Conservation (phyloP, 2,329 filamentous ascomycete species). For the Colletotrichum phormii region DNA sequence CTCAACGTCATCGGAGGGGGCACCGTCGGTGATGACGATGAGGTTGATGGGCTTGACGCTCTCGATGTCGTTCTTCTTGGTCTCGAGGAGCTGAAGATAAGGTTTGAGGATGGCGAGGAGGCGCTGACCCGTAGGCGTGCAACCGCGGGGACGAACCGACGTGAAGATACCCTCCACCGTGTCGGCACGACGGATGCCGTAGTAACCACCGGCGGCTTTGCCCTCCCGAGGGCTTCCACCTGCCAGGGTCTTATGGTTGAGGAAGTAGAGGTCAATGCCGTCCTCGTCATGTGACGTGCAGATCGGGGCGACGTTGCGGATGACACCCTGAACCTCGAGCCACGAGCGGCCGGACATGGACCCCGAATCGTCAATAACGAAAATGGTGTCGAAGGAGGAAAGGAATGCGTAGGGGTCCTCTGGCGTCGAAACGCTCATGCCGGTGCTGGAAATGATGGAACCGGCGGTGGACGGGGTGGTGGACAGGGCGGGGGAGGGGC, state of each 20-base stretch:
- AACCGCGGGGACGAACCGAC: slow-evolving; percentile 71
- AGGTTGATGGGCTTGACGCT: slow-evolving; percentile 84
- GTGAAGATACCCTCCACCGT: slow-evolving; percentile 78
- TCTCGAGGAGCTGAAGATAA: slow-evolving; percentile 66
- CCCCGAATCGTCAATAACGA: slow-evolving; percentile 92
- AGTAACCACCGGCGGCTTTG: slow-evolving; percentile 66
- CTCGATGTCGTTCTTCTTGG: slow-evolving; percentile 53
- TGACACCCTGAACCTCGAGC: slow-evolving; percentile 77
- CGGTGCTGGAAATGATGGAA: slow-evolving; percentile 32
- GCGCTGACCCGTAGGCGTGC: slow-evolving; percentile 80
- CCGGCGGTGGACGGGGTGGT: slow-evolving; percentile 37
- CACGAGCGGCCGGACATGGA: slow-evolving; percentile 86
- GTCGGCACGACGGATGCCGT: slow-evolving; percentile 68
- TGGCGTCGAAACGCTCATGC: slow-evolving; percentile 49
- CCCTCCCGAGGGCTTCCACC: slow-evolving; percentile 44
- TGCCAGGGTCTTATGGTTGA: slow-evolving; percentile 72
- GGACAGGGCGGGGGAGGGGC: slow-evolving; percentile 39
- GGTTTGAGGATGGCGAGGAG: slow-evolving; percentile 78
- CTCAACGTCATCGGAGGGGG: slow-evolving; percentile 83
- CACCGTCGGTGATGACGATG: slow-evolving; percentile 93
- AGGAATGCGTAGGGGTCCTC: slow-evolving; percentile 84
- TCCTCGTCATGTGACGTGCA: slow-evolving; percentile 84
- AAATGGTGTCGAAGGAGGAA: slow-evolving; percentile 83
- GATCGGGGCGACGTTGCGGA: slow-evolving; percentile 82
- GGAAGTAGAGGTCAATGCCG: slow-evolving; percentile 91